Percentiles rank a stretch among this genome's conserved stretches.
These are phyloP conservation scores for Aureobasidium musti DNA, from an alignment of 2,329 filamentous ascomycete species.

Conservation along the genomic window DNA sequence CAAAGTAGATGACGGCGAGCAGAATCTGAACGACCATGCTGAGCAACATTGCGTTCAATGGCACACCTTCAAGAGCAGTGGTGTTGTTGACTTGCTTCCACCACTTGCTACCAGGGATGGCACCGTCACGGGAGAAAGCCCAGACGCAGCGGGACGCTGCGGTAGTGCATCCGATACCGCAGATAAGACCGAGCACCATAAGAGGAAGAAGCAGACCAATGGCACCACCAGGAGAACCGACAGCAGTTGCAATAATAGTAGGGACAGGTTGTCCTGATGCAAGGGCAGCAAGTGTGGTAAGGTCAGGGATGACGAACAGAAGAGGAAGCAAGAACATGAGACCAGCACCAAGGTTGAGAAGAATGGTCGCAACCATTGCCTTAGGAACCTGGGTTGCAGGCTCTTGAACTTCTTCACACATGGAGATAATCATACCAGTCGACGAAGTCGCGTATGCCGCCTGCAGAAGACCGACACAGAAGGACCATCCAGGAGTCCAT, in stretches of 20 bases:
- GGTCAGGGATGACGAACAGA: slow-evolving; percentile 68
- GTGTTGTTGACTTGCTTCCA: slow-evolving; percentile 66
- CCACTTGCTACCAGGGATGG: slow-evolving; percentile 62
- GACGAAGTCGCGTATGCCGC: slow-evolving; percentile 73
- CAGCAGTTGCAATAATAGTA: slow-evolving; percentile 62
- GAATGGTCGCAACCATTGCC: slow-evolving; percentile 67
- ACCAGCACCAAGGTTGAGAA: slow-evolving; percentile 67
- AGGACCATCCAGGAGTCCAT: slow-evolving; percentile 70
- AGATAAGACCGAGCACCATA: slow-evolving; percentile 66
- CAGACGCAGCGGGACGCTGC: slow-evolving; percentile 67
- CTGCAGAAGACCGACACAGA: slow-evolving; percentile 70
- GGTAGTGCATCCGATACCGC: slow-evolving; percentile 69
- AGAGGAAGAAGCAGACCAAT: slow-evolving; percentile 65
- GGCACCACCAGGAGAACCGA: slow-evolving; percentile 61
- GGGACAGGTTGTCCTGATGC: slow-evolving; percentile 65
- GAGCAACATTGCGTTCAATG: slow-evolving; percentile 72
- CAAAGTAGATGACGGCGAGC: slow-evolving; percentile 69
- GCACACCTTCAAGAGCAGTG: slow-evolving; percentile 59
- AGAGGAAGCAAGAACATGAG: slow-evolving; percentile 69
- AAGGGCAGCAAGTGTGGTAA: slow-evolving; percentile 51
- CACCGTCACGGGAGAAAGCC: slow-evolving; percentile 70
- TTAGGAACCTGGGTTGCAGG: slow-evolving; percentile 69
- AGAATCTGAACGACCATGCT: slow-evolving; percentile 65
- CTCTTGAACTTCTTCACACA: slow-evolving; percentile 71
- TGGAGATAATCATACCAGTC: slow-evolving; percentile 77